Evolutionary conservation across 805 yeast genomes (phyloP).

Genomic region (Starmerella kuoi): DNA sequence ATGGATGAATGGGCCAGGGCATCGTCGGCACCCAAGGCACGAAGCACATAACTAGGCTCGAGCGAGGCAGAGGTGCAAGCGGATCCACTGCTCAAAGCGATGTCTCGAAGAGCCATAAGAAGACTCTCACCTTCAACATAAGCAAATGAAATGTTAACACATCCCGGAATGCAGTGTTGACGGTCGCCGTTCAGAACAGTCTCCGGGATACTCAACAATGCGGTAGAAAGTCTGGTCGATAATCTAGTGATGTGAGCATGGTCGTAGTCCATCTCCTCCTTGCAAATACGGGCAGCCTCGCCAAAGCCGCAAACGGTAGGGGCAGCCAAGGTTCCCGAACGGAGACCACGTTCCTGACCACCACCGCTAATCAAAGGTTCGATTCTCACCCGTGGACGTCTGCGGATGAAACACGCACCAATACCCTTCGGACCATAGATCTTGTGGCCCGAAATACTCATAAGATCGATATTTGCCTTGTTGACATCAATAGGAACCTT

Average conservation of each 20-base stretch:
- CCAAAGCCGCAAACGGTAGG: slow-evolving; percentile 93
- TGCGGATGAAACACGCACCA: slow-evolving; percentile 89
- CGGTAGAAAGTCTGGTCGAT: slow-evolving; percentile 58
- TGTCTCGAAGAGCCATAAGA: slow-evolving; percentile 93
- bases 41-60: slow-evolving; percentile 93
- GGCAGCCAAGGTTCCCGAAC: slow-evolving; percentile 97
- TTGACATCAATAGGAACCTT: slow-evolving; percentile 88
- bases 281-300: slow-evolving; percentile 84
- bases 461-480: slow-evolving; percentile 78
- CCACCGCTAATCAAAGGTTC: slow-evolving; percentile 95
- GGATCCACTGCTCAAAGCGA: slow-evolving; percentile 90
- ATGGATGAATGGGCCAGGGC: slow-evolving; percentile 97
- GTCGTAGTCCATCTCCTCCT: slow-evolving; percentile 62
- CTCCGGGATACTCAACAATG: slow-evolving; percentile 71
- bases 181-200: slow-evolving; percentile 82
- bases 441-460: slow-evolving; percentile 92
- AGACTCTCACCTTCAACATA: slow-evolving; percentile 96
- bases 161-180: slow-evolving; percentile 69
- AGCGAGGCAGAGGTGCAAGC: slow-evolving; percentile 98
- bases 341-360: slow-evolving; percentile 96
- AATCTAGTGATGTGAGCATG: slow-evolving; percentile 54
- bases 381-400: slow-evolving; percentile 95
- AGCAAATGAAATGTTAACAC: slow-evolving; percentile 93
- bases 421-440: slow-evolving; percentile 97
- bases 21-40: slow-evolving; percentile 95